phyloP scores from a whole-genome alignment of 495 filamentous ascomycete species.

The Neurospora discreta region DNA sequence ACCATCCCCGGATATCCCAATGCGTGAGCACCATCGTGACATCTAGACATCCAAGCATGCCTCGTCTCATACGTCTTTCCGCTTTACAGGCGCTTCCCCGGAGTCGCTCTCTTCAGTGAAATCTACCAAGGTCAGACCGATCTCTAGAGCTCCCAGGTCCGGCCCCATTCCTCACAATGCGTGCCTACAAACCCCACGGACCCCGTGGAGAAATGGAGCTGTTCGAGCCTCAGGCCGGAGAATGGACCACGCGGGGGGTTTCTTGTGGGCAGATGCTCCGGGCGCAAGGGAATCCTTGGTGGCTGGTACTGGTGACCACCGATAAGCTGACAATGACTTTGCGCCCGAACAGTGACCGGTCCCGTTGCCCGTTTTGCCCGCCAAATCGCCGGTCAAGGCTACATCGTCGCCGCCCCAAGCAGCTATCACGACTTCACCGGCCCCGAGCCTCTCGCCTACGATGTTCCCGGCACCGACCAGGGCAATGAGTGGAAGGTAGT shows the following conservation, averaged over 20 bases:
- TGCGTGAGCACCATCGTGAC: constrained; percentile 36
- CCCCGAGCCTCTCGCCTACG: constrained; percentile 74
- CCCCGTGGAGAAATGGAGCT: background rate
- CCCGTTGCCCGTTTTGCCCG: constrained; percentile 85
- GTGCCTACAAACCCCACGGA: background rate
- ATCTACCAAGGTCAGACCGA: constrained; percentile 74
- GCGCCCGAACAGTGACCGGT: constrained; percentile 60
- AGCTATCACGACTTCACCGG: constrained; percentile 91
- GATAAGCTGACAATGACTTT: background rate
- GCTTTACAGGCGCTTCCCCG: constrained; percentile 57
- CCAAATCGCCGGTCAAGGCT: constrained; percentile 87
- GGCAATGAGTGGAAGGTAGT: constrained; percentile 79
- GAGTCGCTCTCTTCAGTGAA: constrained; percentile 84
- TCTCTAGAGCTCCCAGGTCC: background rate
- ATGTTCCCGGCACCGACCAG: constrained; percentile 75
- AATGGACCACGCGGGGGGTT: background rate
- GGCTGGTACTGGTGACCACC: background rate
- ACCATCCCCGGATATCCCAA: constrained; percentile 73
- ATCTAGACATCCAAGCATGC: background rate
- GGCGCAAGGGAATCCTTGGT: background rate
- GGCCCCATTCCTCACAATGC: background rate
- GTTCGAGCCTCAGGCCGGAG: background rate
- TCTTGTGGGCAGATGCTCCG: background rate
- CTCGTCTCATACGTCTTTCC: constrained; percentile 12
- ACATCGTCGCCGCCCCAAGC: constrained; percentile 83